Base-by-base conservation (phyloP, 2,329 filamentous ascomycete species). In the Neoscytalidium dimidiatum region DNA sequence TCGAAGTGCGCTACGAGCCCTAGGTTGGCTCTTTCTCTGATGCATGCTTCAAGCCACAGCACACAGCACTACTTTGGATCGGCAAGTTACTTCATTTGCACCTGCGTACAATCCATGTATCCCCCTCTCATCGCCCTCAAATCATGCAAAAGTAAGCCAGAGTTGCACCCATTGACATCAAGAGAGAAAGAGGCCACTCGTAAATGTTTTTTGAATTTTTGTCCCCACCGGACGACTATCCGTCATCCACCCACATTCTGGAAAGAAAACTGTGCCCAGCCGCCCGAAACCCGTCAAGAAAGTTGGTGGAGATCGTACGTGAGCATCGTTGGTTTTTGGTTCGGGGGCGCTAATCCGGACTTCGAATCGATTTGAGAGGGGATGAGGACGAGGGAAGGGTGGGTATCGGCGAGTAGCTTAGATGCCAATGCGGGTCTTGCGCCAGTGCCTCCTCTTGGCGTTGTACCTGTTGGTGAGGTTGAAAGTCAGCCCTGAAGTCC, bases 401-500 rank as follows among this genome's bases (percentile, higher is more conserved):
- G 44, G 51, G 21, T 41, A 71, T 75, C 75, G 78, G 80, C 77
- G 82, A 85, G 80, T 83, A 81, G 83, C 88, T 87, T 95, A 99
- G 87, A 99, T 96, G 81, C 93, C 93, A 85, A 99, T 92, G 82
- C 93, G 91, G 81, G 95, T 98, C 94, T 99, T 99, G 87, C 95
- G 92, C 95, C 95, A 99, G 84, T 99, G 95, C 86, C 95, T 92
- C 84, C 95, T 88, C 92, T 99, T 99, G 79, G 95, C 94, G 88
- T 99, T 99, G 90, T 99, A 99, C 86, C 95, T 99, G 81, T 75
- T 64, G 23, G 23, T 58, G 41, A 46, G 23, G 28, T 17, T 2
- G 19, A 33, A 56, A 66, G 62, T 72, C 62, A 69, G 62, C 58
- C 56, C 19, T 41, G 44, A 29, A 28, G 23, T 31, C 21, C 23